Base-by-base conservation (phyloP, 768 basidiomycete genomes). In the Auricularia heimuer region DNA sequence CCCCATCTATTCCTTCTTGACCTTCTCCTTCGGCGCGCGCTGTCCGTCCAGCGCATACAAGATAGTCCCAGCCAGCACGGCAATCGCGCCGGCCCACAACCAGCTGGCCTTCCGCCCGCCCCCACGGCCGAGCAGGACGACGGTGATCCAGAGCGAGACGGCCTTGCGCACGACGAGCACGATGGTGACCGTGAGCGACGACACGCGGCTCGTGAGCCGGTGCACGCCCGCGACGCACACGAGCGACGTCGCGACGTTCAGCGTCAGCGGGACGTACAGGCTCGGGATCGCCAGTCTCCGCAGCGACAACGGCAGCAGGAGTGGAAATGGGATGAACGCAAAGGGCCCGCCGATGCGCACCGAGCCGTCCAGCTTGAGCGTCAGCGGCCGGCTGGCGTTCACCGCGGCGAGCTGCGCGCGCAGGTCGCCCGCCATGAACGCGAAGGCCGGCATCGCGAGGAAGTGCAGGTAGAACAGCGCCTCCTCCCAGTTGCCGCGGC, bases 401-500 rank as follows among this genome's bases (percentile, higher is more conserved):
- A 88, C 72, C 0, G 74, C 67, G 2, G 70, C 65, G 33, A 84
- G 72, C 68, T 88, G 87, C 0, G 71, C 64, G 7, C 70, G 54
- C 65, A 93, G 77, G 70, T 83, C 83, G 21, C 77, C 69, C 0
- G 84, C 76, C 45, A 90, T 77, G 64, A 84, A 83, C 65, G 81
- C 66, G 77, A 94, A 93, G 79, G 92, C 80, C 4, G 90, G 92
- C 12, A 94, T 79, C 12, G 86, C 83, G 63, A 93, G 82, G 70
- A 87, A 84, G 74, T 94, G 92, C 24, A 91, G 80, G 77, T 94
- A 98, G 77, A 96, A 98, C 83, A 98, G 85, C 62, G 85, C 87
- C 75, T 97, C 94, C 71, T 89, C 85, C 94, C 94, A 97, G 51
- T 66, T 69, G 51, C 60, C 64, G n/a, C 66, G 71, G 12, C 81